phyloP scores from a whole-genome alignment of 2,329 filamentous ascomycete genomes.

The Penicillium janthinellum region DNA sequence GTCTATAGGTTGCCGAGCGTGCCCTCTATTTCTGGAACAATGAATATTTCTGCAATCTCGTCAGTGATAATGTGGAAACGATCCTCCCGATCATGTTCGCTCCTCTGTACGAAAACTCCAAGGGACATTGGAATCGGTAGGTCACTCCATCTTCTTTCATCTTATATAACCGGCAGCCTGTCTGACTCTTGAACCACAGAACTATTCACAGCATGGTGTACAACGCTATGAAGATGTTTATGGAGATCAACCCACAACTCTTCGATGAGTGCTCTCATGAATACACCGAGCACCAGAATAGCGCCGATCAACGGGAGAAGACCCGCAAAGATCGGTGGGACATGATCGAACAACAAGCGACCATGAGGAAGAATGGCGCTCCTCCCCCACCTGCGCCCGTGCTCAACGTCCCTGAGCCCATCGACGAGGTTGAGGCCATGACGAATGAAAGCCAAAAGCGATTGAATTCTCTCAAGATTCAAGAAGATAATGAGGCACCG shows the following conservation, averaged over 20 bases:
- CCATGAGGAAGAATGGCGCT: slow-evolving; percentile 61
- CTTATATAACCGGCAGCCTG: background rate
- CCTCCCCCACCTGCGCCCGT: slow-evolving; percentile 42
- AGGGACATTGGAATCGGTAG: slow-evolving; percentile 98
- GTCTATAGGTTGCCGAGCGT: slow-evolving; percentile 76
- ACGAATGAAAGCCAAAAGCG: slow-evolving; percentile 84
- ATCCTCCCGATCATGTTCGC: slow-evolving; percentile 99
- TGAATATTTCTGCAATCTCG: slow-evolving; percentile 98
- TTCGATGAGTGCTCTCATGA: slow-evolving; percentile 99
- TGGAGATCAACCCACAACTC: slow-evolving; percentile 98
- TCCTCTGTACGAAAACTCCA: slow-evolving; percentile 96
- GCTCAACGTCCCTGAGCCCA: slow-evolving; percentile 48
- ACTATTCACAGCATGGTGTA: slow-evolving; percentile 99
- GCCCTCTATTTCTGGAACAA: slow-evolving; percentile 99
- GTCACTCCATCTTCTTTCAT: slow-evolving; percentile 27
- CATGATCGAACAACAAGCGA: slow-evolving; percentile 76
- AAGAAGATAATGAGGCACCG: slow-evolving; percentile 63
- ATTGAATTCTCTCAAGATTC: slow-evolving; percentile 84
- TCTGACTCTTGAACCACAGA: slow-evolving; percentile 54
- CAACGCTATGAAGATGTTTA: slow-evolving; percentile 99
- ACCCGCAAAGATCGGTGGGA: slow-evolving; percentile 88
- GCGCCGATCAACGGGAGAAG: slow-evolving; percentile 79
- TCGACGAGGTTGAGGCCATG: slow-evolving; percentile 75
- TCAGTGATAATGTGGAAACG: slow-evolving; percentile 98
- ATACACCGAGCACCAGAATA: slow-evolving; percentile 95